These are phyloP conservation scores for Fusarium sp. DNA, from an alignment of 2,329 filamentous ascomycete genomes.

Conservation along the genomic window DNA sequence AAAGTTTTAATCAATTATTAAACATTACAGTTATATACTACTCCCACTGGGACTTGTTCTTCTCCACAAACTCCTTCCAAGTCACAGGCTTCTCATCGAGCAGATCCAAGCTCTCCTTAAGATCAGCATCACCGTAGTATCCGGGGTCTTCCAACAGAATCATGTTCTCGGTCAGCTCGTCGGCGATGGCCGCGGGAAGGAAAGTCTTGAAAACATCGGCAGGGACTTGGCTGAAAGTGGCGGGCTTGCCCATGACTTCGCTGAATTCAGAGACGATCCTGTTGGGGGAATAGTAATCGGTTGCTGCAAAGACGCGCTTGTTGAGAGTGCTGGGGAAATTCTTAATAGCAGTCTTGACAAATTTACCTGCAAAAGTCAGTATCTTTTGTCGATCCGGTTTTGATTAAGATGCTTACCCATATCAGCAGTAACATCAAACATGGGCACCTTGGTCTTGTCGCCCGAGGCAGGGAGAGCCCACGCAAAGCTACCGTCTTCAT, in stretches of 20 bases:
- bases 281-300: constrained; percentile 53
- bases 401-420: constrained; percentile 50
- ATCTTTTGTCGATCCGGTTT: fast-evolving
- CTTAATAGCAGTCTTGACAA: constrained; percentile 53
- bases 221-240: constrained; percentile 49
- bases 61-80: constrained; percentile 55
- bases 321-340: constrained; percentile 45
- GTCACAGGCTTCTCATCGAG: constrained; percentile 54
- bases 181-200: constrained; percentile 45
- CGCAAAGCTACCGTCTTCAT: constrained; percentile 48
- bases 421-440: constrained; percentile 55
- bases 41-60: constrained; percentile 50
- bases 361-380: constrained; percentile 44
- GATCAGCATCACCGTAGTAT: constrained; percentile 55
- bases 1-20: background rate
- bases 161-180: constrained; percentile 59
- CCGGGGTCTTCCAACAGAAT: constrained; percentile 57
- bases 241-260: constrained; percentile 52
- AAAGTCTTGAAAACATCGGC: constrained; percentile 54
- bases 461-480: constrained; percentile 49
- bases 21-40: background rate
- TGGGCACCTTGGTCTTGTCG: constrained; percentile 52
- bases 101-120: constrained; percentile 51
- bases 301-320: constrained; percentile 54
- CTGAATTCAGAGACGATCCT: constrained; percentile 53